A percentile compares a stretch with the other conserved stretches of the same genome.
These are phyloP conservation scores for Batkoa obscura DNA, from an alignment of 371 early-diverging fungal genomes.

Conservation along the genomic window DNA sequence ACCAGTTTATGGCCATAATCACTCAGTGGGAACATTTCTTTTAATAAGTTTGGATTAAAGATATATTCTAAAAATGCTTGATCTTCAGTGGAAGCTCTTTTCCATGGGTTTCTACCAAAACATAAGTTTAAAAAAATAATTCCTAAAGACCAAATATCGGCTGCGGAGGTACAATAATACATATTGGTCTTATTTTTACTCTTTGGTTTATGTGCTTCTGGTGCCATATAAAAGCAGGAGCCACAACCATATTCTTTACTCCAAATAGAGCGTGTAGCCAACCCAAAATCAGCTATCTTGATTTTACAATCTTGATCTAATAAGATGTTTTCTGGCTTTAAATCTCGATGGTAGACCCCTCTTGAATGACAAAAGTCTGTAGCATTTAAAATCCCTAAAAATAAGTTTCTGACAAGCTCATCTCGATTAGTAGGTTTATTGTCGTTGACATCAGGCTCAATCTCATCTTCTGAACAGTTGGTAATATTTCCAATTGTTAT, in stretches of 20 bases:
- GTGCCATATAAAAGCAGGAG: slow-evolving; percentile 41
- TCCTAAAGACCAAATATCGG: slow-evolving; percentile 60
- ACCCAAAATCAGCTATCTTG: slow-evolving; percentile 72
- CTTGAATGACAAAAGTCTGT: slow-evolving; percentile 27
- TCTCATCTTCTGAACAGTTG: slow-evolving; percentile 1
- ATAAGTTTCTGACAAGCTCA: background rate
- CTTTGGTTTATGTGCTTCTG: slow-evolving; percentile 16
- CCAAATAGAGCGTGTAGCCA: slow-evolving; percentile 48
- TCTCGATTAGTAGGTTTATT: background rate
- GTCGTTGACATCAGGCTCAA: background rate
- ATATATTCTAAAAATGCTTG: slow-evolving; percentile 29
- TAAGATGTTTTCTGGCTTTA: slow-evolving; percentile 62
- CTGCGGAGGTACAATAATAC: slow-evolving; percentile 37
- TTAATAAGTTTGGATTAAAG: slow-evolving; percentile 3
- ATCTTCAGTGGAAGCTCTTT: slow-evolving; percentile 30
- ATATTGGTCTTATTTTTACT: background rate
- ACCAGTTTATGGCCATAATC: slow-evolving; percentile 2
- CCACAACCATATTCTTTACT: slow-evolving; percentile 64
- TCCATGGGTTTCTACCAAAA: slow-evolving; percentile 68
- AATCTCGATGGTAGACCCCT: slow-evolving; percentile 50
- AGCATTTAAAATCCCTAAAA: slow-evolving; percentile 27
- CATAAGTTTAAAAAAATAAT: slow-evolving; percentile 49
- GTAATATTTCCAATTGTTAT: slow-evolving; percentile 14
- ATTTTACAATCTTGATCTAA: slow-evolving; percentile 25
- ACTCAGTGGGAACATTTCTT: slow-evolving; percentile 6